phyloP scores from a whole-genome alignment of 2,329 filamentous ascomycete species.

The Falciphora oryzae region DNA sequence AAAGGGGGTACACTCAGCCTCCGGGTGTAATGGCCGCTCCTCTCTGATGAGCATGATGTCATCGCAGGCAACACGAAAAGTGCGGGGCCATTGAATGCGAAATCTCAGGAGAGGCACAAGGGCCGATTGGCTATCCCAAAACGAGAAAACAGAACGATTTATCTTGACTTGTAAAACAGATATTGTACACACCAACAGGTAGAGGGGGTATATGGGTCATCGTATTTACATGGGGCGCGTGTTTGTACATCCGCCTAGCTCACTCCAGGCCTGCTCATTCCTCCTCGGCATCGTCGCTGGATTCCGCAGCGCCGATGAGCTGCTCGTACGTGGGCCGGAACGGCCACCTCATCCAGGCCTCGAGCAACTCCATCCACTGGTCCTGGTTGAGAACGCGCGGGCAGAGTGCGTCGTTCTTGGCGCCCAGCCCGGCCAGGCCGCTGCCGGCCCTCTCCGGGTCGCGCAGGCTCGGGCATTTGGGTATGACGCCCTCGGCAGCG shows the following conservation, averaged over 20 bases:
- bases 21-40: too few relatives aligned
- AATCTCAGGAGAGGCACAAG: too few relatives aligned
- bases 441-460: conserved; percentile 44
- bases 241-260: neutral
- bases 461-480: conserved; percentile 40
- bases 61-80: too few relatives aligned
- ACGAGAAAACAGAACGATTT: too few relatives aligned
- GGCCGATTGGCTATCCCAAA: too few relatives aligned
- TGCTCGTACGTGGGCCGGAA: conserved; percentile 48
- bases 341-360: conserved; percentile 61
- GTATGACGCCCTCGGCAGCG: conserved; percentile 47
- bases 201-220: neutral
- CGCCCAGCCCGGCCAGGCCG: conserved; percentile 30
- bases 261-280: conserved; percentile 10
- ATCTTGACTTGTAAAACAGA: too few relatives aligned
- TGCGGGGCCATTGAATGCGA: too few relatives aligned
- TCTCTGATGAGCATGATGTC: too few relatives aligned
- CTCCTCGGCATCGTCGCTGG: conserved; percentile 22
- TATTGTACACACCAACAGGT: too few relatives aligned
- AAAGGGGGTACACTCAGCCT: too few relatives aligned
- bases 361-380: conserved; percentile 53
- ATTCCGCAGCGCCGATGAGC: conserved; percentile 36
- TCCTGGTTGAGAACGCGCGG: conserved; percentile 43
- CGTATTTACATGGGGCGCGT: too few relatives aligned
- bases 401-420: conserved; percentile 25